Conservation (phyloP, 805 yeast genomes). For the Metahyphopichia silvanorum region DNA sequence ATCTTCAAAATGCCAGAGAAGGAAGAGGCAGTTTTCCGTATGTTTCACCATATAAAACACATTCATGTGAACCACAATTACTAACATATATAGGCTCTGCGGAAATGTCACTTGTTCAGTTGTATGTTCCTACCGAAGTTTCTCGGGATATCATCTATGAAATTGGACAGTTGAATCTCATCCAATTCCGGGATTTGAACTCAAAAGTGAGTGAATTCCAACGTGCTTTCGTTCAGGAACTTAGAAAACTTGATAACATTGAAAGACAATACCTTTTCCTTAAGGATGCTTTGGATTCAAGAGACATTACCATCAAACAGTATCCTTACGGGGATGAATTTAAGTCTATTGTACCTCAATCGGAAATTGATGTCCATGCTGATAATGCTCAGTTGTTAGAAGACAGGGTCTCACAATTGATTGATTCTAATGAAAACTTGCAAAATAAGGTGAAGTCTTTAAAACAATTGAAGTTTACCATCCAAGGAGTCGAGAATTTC, state of each 20-base stretch:
- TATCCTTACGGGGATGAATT: conserved; percentile 24
- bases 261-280: conserved; percentile 66
- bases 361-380: conserved; percentile 70
- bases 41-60: conserved; percentile 11
- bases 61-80: conserved; percentile 3
- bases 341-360: conserved; percentile 34
- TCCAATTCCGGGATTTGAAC: conserved; percentile 86
- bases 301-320: conserved; percentile 35
- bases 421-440: conserved; percentile 64
- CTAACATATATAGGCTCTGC: conserved; percentile 64
- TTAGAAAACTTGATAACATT: conserved; percentile 78
- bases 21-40: conserved; percentile 48
- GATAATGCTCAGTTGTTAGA: conserved; percentile 66
- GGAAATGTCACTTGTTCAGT: conserved; percentile 92
- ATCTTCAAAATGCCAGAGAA: conserved; percentile 25
- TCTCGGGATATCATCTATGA: conserved; percentile 83
- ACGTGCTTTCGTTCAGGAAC: conserved; percentile 85
- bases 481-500: conserved; percentile 34
- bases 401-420: conserved; percentile 67
- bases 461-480: conserved; percentile 61
- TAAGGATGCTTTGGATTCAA: conserved; percentile 48
- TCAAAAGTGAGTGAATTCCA: conserved; percentile 79
- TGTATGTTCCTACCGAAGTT: conserved; percentile 87
- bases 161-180: conserved; percentile 79
- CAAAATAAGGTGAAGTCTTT: conserved; percentile 60